A percentile compares a stretch with the other conserved stretches of the same genome.
Conservation (phyloP, 495 filamentous ascomycete species). For the Bacidia rubella region DNA sequence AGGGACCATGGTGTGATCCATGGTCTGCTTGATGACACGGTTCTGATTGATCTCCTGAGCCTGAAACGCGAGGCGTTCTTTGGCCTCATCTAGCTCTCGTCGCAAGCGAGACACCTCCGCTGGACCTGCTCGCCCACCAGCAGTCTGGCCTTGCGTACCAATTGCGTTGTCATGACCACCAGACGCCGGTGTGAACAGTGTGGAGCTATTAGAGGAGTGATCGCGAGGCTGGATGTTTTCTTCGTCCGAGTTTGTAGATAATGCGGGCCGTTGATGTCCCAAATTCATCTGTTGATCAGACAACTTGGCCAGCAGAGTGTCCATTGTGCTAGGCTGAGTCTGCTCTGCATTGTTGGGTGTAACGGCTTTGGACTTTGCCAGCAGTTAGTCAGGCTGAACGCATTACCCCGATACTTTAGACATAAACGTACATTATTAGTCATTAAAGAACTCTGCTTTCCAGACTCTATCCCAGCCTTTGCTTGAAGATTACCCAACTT, state of each 20-base stretch:
- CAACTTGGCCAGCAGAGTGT: slow-evolving; percentile 52
- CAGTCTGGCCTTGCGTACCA: slow-evolving; percentile 9
- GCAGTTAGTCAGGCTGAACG: slow-evolving; percentile 24
- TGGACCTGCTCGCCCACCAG: slow-evolving; percentile 22
- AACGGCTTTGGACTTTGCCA: slow-evolving; percentile 36
- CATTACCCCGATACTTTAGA: neutral
- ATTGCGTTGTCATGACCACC: slow-evolving; percentile 25
- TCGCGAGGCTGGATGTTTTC: slow-evolving; percentile 26
- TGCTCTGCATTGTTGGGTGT: slow-evolving; percentile 23
- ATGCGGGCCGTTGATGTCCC: slow-evolving; percentile 38
- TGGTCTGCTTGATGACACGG: slow-evolving; percentile 59
- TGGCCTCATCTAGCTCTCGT: slow-evolving; percentile 63
- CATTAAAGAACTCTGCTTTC: neutral
- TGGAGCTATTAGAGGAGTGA: slow-evolving; percentile 35
- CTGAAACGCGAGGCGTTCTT: slow-evolving; percentile 65
- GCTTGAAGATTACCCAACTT: slow-evolving; percentile 29
- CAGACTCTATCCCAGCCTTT: slow-evolving; percentile 2
- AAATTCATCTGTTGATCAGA: slow-evolving; percentile 50
- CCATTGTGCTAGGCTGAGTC: slow-evolving; percentile 28
- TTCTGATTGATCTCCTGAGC: slow-evolving; percentile 73
- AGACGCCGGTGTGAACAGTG: slow-evolving; percentile 44
- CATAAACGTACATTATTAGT: neutral
- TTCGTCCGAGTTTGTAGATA: slow-evolving; percentile 29
- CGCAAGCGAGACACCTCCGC: slow-evolving; percentile 46
- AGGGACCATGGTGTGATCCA: slow-evolving; percentile 58